A percentile compares a stretch with the other conserved stretches of the same genome.
Conservation (phyloP, 257 asterid species). For the Catharanthus roseus region DNA sequence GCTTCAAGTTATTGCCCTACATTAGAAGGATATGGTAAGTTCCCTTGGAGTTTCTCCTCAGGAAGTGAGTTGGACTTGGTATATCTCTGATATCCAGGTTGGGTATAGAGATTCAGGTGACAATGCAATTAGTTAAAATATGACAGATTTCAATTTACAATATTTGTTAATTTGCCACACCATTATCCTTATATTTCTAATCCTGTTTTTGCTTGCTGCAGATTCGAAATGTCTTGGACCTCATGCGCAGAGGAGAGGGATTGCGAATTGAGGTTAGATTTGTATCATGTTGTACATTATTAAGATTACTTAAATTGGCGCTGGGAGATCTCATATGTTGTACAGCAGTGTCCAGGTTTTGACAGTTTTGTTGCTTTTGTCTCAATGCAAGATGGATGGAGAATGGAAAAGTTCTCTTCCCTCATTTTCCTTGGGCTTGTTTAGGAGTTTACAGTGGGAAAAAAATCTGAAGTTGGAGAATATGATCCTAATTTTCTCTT, state of each 20-base stretch:
- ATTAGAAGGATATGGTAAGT: not conserved
- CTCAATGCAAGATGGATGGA: not conserved
- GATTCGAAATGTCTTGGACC: slow-evolving; percentile 91
- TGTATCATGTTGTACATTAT: slow-evolving; percentile 1
- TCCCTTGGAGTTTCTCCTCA: not conserved
- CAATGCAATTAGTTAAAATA: not conserved
- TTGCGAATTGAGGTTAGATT: slow-evolving; percentile 78
- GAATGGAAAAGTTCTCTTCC: not conserved
- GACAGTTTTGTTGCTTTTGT: not conserved
- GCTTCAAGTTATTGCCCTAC: not conserved
- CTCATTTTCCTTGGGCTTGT: not conserved
- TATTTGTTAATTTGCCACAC: not conserved
- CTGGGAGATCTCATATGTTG: not conserved
- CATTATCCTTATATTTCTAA: not conserved
- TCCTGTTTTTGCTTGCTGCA: slow-evolving; percentile 30
- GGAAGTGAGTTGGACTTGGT: not conserved
- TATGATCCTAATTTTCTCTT: not conserved
- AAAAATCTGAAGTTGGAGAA: not conserved
- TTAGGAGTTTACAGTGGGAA: not conserved
- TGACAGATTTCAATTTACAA: not conserved
- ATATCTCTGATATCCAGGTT: not conserved
- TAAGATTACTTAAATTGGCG: not conserved
- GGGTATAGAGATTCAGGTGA: too few species aligned
- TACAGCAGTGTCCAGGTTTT: not conserved
- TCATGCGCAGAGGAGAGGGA: slow-evolving; percentile 91